Base-by-base conservation (phyloP, 208 protist species). In the Trypanosoma grayi region DNA sequence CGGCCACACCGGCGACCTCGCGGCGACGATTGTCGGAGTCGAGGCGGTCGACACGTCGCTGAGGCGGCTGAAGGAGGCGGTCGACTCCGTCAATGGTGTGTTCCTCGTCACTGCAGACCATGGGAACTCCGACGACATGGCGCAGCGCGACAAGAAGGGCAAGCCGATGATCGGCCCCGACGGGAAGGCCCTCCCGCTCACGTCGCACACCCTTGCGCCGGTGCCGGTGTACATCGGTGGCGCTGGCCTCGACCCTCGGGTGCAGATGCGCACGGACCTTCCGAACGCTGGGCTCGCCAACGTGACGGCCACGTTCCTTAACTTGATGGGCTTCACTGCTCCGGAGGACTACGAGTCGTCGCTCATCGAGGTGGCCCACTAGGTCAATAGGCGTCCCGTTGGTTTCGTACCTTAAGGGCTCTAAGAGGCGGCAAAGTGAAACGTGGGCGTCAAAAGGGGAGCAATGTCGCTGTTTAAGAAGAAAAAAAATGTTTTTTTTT, bases 101-200 rank as follows among this genome's bases (percentile, higher is more conserved):
- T 93, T 85, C 67, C 53, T 98, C 39, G 74, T 98, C 34, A 97
- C 93, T 13, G 92, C 94, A 14, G 96, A 98, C 47, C 96, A 98
- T 80, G 96, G 96, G 44, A 98, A 98, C 80, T 87, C 91, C 4
- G 96, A 98, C 57, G 92, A 98, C 58, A 97, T 98, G 93, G 85
- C 77, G 25, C 90, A 97, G 75, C 81, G 92, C 44, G 90, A 97
- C 67, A 95, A 97, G 70, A 94, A 95, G 73, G 90, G 85, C 24
- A 96, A 93, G 71, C 89, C 86, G 36, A 22, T 87, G 34, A 75
- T 78, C 66, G 78, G 76, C 40, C 62, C 58, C 4, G 71, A 93
- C 11, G 88, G 85, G 36, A 81, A 84, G 43, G 70, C 92, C 27
- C 75, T 96, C 20, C 69, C 86, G 39, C 87, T 95, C 28, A 98